Base-by-base conservation (phyloP, 116 monocot species). In the Dioscorea cayenensis region DNA sequence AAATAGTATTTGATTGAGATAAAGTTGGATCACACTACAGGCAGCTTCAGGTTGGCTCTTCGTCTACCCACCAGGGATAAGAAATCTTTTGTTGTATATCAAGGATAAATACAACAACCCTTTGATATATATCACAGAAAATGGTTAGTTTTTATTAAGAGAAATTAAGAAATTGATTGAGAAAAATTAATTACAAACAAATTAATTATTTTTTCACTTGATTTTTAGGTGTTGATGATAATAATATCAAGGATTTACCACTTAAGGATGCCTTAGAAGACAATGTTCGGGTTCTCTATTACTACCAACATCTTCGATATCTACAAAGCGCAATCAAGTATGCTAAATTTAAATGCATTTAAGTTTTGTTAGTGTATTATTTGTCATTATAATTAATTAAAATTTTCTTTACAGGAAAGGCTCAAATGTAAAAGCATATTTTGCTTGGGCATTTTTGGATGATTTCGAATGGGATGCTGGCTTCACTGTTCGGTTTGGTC, bases 111-210 rank as follows among this genome's bases (percentile, higher is more conserved):
- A 91, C 64, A 82, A 80, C 38, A 80, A 84, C 63, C 87, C 91
- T 1, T 32, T 77, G 69, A 87, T 87, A 14, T 87, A 83, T 63
- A 85, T 91, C 11, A 91, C 91, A 5, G 84, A 91, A 60, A 91
- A 84, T 59, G 87, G 87, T 84, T 72, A 64, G 60, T n/a, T n/a
- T 7, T 64, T 3, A 12, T 43, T 43, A 12, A 32, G 32, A 21
- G 3, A 36, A 3, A 28, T 5, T 50, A 50, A 38, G 22, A 35
- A 7, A 13, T 6, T 60, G 25, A 14, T 64, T 52, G 64, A 17
- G 7, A 51, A 1, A 17, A 69, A 7, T 22, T n/a, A 60, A 60
- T 18, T 60, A 19, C 6, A 8, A 60, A 7, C 60, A 18, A n/a
- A 60, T 60, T 60, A 7, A 60, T 14, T n/a, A 22, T 4, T 19